Percentiles rank a stretch among this genome's conserved stretches.
Conservation (phyloP, 345 rosid species). For the Hypericum perforatum region DNA sequence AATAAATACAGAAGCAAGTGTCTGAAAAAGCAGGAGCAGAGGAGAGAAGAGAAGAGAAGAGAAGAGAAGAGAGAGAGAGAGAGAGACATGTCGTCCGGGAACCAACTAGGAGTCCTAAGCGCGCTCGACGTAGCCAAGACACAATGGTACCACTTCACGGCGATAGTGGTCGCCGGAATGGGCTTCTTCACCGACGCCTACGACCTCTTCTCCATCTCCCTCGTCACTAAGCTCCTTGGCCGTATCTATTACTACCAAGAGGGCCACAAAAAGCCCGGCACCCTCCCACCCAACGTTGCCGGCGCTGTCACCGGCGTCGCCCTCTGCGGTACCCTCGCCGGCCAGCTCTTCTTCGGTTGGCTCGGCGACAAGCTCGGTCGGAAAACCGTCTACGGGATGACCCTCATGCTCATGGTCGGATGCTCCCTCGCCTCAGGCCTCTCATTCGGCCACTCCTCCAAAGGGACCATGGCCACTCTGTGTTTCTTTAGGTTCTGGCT, state of each 20-base stretch:
- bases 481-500: conserved; percentile 20
- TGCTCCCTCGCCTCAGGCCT: conserved; percentile 16
- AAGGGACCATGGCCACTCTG: conserved; percentile 13
- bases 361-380: conserved; percentile 18
- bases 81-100: neutral
- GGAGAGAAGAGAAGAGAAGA: too few species aligned
- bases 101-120: neutral
- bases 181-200: conserved; percentile 4
- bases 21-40: too few species aligned
- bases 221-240: neutral
- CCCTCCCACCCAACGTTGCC: conserved; percentile 5
- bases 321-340: conserved; percentile 13
- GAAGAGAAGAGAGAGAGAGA: too few species aligned
- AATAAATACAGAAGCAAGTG: too few species aligned
- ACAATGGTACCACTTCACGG: conserved; percentile 5
- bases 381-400: conserved; percentile 12
- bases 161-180: conserved; percentile 1
- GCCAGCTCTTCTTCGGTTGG: conserved; percentile 19
- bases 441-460: conserved; percentile 8
- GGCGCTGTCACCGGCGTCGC: conserved; percentile 17
- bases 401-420: conserved; percentile 17
- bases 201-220: conserved; percentile 4
- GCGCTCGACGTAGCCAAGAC: conserved; percentile 5
- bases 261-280: neutral
- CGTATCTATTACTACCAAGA: neutral